Conservation (phyloP, 1,139 yeast species). For the Magnusiomyces paraingens region DNA sequence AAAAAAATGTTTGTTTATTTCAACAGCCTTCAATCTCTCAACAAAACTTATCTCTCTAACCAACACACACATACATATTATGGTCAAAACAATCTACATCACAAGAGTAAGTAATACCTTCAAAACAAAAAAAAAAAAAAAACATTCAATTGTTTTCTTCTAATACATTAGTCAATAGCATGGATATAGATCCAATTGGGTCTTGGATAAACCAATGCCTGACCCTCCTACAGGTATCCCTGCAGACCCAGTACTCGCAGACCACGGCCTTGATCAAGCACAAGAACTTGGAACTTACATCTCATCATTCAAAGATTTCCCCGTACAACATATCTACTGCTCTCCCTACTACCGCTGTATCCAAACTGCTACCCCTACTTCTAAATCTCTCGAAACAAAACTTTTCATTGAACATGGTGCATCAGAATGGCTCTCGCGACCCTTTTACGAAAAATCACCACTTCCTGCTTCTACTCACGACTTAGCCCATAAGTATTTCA, state of each 20-base stretch:
- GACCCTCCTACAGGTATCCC: slow-evolving; percentile 78
- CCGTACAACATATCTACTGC: slow-evolving; percentile 57
- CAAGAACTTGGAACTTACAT: slow-evolving; percentile 56
- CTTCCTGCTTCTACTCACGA: slow-evolving; percentile 5
- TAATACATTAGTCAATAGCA: slow-evolving; percentile 36
- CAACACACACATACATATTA: background rate
- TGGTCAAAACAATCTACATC: slow-evolving; percentile 17
- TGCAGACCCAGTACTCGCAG: slow-evolving; percentile 74
- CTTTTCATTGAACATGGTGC: slow-evolving; percentile 47
- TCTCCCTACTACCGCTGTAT: slow-evolving; percentile 91
- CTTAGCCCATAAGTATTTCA: background rate
- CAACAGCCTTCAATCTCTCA: background rate
- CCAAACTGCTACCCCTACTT: slow-evolving; percentile 71
- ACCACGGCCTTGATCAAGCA: slow-evolving; percentile 77
- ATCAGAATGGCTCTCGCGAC: slow-evolving; percentile 35
- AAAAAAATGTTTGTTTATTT: background rate
- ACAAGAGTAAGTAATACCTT: slow-evolving; percentile 14
- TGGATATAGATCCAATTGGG: slow-evolving; percentile 79
- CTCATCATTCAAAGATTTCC: slow-evolving; percentile 36
- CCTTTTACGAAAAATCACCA: slow-evolving; percentile 20
- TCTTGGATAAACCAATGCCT: slow-evolving; percentile 50
- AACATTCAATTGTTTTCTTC: background rate
- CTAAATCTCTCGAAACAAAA: slow-evolving; percentile 49
- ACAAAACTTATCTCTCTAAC: background rate
- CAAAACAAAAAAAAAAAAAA: background rate